A percentile compares a stretch with the other conserved stretches of the same genome.
These are phyloP conservation scores for Pythium aristosporum DNA, from an alignment of 352 stramenopile species.

Conservation along the genomic window DNA sequence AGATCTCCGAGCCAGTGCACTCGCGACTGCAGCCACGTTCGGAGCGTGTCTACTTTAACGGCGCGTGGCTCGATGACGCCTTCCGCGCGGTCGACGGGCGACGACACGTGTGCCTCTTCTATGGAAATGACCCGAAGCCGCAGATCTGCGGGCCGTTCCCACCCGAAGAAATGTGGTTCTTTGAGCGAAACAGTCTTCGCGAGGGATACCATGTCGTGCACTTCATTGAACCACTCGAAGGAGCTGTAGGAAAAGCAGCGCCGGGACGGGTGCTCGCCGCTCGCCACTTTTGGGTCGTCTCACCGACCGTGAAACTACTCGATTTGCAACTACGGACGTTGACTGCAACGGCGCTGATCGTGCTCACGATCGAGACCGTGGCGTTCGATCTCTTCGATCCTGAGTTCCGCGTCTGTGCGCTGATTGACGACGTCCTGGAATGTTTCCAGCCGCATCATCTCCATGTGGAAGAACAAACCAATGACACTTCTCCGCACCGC, in stretches of 20 bases:
- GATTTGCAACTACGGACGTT: conserved; percentile 2
- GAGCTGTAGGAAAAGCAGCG: background rate
- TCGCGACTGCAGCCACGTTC: conserved; percentile 34
- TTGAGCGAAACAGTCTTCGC: conserved; percentile 19
- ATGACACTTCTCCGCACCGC: conserved; percentile 19
- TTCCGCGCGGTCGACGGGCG: background rate
- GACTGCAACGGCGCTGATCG: conserved; percentile 17
- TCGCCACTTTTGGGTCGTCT: conserved; percentile 38
- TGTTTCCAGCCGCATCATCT: conserved; percentile 37
- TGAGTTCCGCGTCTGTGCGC: conserved; percentile 39
- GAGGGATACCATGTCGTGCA: conserved; percentile 46
- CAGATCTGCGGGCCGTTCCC: conserved; percentile 32
- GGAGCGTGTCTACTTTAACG: conserved; percentile 47
- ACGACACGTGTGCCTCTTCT: conserved; percentile 42
- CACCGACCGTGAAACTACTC: conserved; percentile 34
- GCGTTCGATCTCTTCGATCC: conserved; percentile 45
- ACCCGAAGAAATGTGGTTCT: conserved; percentile 33
- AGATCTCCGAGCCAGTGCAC: conserved; percentile 30
- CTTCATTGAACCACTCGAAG: conserved; percentile 32
- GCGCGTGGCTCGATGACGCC: conserved; percentile 28
- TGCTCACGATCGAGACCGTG: conserved; percentile 36
- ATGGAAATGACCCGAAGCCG: conserved; percentile 22
- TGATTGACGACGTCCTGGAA: conserved; percentile 44
- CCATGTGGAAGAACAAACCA: conserved; percentile 21
- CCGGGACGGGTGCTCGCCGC: conserved; percentile 31